Percentiles rank a stretch among this genome's conserved stretches.
phyloP scores from a whole-genome alignment of 2,329 filamentous ascomycete species.

The Nectriaceae sp. region DNA sequence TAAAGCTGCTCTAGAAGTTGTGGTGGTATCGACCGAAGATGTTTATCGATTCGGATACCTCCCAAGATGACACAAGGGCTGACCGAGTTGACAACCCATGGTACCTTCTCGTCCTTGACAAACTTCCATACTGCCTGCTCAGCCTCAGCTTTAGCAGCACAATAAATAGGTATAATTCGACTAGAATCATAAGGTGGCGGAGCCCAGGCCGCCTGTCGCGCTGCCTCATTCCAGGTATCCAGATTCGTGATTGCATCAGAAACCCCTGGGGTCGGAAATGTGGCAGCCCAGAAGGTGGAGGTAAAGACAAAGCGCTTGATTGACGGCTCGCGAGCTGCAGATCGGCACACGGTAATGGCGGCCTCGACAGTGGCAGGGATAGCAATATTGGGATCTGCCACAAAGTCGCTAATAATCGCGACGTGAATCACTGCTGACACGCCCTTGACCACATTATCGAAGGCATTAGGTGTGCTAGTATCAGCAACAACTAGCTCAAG shows the following conservation, averaged over 20 bases:
- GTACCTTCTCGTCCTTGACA: conserved; percentile 11
- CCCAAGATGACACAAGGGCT: conserved; percentile 18
- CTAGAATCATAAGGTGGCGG: conserved; percentile 19
- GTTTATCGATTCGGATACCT: conserved; percentile 9
- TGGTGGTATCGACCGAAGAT: conserved; percentile 17
- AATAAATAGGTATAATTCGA: conserved; percentile 9
- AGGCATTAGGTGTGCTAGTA: conserved; percentile 13
- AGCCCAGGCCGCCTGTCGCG: conserved; percentile 11
- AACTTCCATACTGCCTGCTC: conserved; percentile 27
- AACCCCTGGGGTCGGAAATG: conserved; percentile 10
- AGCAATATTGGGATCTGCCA: conserved; percentile 16
- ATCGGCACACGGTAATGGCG: conserved; percentile 14
- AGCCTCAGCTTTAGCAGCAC: conserved; percentile 13
- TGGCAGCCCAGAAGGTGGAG: conserved; percentile 15
- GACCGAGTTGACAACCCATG: conserved; percentile 22
- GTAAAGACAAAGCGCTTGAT: conserved; percentile 23
- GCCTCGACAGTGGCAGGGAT: conserved; percentile 17
- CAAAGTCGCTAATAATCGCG: conserved; percentile 11
- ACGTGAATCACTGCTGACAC: conserved; percentile 21
- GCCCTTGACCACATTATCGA: conserved; percentile 20
- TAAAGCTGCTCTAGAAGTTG: conserved; percentile 22
- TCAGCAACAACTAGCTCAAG: conserved; percentile 22
- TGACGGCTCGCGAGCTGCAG: conserved; percentile 15
- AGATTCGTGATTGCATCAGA: conserved; percentile 3
- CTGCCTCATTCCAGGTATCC: conserved; percentile 21